Conservation (phyloP, 495 filamentous ascomycete species). For the Bombardia bombarda region DNA sequence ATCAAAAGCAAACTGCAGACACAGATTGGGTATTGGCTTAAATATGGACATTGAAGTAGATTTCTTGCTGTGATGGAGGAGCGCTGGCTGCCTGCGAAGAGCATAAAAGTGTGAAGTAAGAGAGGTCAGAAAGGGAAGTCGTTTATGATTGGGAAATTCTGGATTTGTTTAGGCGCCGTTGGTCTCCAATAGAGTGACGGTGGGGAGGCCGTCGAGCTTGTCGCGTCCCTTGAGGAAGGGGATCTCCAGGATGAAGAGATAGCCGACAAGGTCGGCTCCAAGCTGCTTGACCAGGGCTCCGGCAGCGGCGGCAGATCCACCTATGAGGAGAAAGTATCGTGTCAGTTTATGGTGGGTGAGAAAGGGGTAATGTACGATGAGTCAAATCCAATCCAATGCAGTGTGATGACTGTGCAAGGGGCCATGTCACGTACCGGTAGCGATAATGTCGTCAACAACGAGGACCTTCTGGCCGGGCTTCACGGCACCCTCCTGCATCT, state of each 20-base stretch:
- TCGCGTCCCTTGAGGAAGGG: slow-evolving; percentile 87
- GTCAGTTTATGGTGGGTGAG: too few species aligned
- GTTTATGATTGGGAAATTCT: background rate
- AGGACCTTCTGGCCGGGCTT: slow-evolving; percentile 83
- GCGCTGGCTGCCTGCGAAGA: too few species aligned
- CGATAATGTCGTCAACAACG: slow-evolving; percentile 96
- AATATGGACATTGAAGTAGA: background rate
- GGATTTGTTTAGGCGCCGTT: slow-evolving; percentile 18
- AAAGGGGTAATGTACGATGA: too few species aligned
- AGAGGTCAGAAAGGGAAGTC: background rate
- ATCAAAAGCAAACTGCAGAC: background rate
- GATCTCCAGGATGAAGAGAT: slow-evolving; percentile 93
- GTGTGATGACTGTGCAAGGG: too few species aligned
- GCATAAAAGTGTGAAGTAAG: background rate
- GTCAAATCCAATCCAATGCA: too few species aligned
- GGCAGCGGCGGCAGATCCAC: slow-evolving; percentile 84
- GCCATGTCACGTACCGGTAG: slow-evolving; percentile 63
- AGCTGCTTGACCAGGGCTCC: slow-evolving; percentile 78
- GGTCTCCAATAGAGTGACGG: slow-evolving; percentile 71
- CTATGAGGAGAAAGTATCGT: too few species aligned
- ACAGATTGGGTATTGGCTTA: background rate
- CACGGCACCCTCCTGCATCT: slow-evolving; percentile 83
- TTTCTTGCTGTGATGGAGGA: too few species aligned
- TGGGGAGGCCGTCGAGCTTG: slow-evolving; percentile 72
- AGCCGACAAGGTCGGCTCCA: slow-evolving; percentile 77